A percentile compares a stretch with the other conserved stretches of the same genome.
Evolutionary conservation across 768 basidiomycete genomes (phyloP).

Genomic region (Calocybe indica): DNA sequence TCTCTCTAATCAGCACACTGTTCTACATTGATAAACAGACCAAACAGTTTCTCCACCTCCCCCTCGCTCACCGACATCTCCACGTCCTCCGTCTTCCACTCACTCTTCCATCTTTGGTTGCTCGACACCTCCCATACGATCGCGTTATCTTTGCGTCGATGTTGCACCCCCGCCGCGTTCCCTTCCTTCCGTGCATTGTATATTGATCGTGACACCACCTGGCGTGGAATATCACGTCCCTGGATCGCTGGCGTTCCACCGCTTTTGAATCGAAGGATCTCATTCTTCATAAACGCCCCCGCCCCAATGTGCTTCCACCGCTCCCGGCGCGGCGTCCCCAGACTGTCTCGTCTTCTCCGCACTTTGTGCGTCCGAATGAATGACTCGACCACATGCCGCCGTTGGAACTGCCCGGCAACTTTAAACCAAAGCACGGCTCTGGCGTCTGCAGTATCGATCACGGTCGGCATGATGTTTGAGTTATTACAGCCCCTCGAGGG

Average conservation of each 20-base stretch:
- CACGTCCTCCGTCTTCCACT: neutral
- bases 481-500: too few relatives aligned
- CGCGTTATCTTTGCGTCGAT: too few relatives aligned
- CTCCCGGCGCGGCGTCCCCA: neutral
- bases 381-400: too few relatives aligned
- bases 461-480: neutral
- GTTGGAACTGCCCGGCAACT: neutral
- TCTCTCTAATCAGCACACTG: slow-evolving; percentile 18
- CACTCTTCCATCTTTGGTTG: neutral
- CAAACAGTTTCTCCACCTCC: slow-evolving; percentile 29
- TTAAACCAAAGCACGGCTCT: slow-evolving; percentile 7
- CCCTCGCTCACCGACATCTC: neutral
- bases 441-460: slow-evolving; percentile 12
- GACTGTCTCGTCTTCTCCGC: neutral
- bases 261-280: slow-evolving; percentile 6
- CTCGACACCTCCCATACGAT: neutral
- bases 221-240: too few relatives aligned
- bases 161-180: too few relatives aligned
- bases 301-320: slow-evolving; percentile 4
- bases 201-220: too few relatives aligned
- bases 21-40: slow-evolving; percentile 31
- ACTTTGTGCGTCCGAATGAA: neutral
- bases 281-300: slow-evolving; percentile 10
- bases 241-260: too few relatives aligned
- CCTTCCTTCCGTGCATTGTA: too few relatives aligned